These are phyloP conservation scores for Taxillus chinensis DNA, from an alignment of 164 flowering plant genomes.

Conservation along the genomic window DNA sequence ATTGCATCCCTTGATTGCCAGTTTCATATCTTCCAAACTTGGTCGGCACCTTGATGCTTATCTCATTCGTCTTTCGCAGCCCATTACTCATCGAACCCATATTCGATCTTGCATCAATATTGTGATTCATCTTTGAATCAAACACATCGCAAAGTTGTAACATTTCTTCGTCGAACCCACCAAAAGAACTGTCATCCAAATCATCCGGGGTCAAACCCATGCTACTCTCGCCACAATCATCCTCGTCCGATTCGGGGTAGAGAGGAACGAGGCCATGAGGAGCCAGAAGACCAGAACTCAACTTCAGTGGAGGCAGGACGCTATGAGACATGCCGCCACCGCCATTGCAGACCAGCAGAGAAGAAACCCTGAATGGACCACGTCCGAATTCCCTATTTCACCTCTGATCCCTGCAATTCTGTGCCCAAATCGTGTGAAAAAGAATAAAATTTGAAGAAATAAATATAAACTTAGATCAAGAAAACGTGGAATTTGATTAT, in stretches of 20 bases:
- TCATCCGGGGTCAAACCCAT: constrained; percentile 50
- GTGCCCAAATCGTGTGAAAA: not conserved
- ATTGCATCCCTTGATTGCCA: too few species aligned
- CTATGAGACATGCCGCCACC: constrained; percentile 22
- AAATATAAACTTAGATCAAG: not conserved
- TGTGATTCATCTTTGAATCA: constrained; percentile 4
- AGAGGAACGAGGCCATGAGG: constrained; percentile 23
- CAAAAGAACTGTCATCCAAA: constrained; percentile 23
- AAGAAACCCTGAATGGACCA: constrained; percentile 25
- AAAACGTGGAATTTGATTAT: too few species aligned
- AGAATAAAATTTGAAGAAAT: not conserved
- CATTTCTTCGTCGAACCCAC: constrained; percentile 27
- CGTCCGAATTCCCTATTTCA: constrained; percentile 6
- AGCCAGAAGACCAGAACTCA: constrained; percentile 42
- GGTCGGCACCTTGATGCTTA: too few species aligned
- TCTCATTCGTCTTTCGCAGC: too few species aligned
- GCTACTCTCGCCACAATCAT: constrained; percentile 34
- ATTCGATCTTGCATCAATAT: not conserved
- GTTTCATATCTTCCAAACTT: too few species aligned
- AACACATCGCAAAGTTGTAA: constrained; percentile 16
- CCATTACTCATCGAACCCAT: too few species aligned
- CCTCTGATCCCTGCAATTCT: constrained; percentile 2
- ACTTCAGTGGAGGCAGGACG: constrained; percentile 57
- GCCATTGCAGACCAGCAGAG: constrained; percentile 23
- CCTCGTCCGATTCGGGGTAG: constrained; percentile 15